Percentiles rank a stretch among this genome's conserved stretches.
phyloP scores from a whole-genome alignment of 2,329 filamentous ascomycete genomes.

The Sordariomycetes sp. region DNA sequence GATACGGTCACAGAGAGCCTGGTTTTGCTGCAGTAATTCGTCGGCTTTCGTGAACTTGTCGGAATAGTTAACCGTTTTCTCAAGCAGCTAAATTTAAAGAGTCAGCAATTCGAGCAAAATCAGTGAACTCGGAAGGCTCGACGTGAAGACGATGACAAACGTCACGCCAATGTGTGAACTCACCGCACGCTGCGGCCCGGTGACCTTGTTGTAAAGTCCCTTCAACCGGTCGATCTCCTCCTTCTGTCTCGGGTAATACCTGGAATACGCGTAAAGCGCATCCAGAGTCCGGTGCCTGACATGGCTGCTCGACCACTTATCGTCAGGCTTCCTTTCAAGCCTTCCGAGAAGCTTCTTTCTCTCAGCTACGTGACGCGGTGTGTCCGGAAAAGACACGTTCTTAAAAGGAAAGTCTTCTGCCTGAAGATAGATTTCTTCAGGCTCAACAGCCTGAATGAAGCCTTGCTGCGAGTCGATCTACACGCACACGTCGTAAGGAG shows the following conservation, averaged over 20 bases:
- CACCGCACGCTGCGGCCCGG: slow-evolving; percentile 22
- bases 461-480: too few species aligned
- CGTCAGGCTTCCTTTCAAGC: slow-evolving; percentile 15
- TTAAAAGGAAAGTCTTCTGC: background rate
- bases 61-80: slow-evolving; percentile 47
- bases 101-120: background rate
- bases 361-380: slow-evolving; percentile 16
- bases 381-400: background rate
- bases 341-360: slow-evolving; percentile 18
- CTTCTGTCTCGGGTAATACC: slow-evolving; percentile 23
- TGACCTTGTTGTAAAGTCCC: slow-evolving; percentile 24
- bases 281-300: slow-evolving; percentile 29
- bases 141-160: background rate
- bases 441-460: background rate
- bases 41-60: slow-evolving; percentile 39
- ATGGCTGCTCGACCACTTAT: slow-evolving; percentile 23
- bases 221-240: slow-evolving; percentile 24
- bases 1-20: slow-evolving; percentile 34
- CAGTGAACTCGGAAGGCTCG: background rate
- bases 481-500: too few species aligned
- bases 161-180: too few species aligned
- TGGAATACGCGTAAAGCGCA: slow-evolving; percentile 25
- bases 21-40: slow-evolving; percentile 32
- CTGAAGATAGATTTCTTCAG: background rate
- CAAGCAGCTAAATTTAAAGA: slow-evolving; percentile 29